Percentiles rank a stretch among this genome's conserved stretches.
Conservation (phyloP, 2,329 filamentous ascomycete genomes). For the Neofusicoccum sp. region DNA sequence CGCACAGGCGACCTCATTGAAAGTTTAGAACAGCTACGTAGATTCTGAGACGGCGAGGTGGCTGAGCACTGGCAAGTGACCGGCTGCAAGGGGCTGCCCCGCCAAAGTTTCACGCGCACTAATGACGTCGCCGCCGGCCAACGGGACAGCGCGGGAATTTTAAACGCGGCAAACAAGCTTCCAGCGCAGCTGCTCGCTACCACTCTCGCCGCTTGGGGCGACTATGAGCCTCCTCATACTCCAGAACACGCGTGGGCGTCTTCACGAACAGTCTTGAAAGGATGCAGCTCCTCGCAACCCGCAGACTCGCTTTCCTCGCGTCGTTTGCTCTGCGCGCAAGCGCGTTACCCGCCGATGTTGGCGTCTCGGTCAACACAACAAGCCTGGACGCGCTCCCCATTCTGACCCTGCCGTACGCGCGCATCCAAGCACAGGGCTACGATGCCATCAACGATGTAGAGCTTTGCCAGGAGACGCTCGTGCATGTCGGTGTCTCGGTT, state of each 20-base stretch:
- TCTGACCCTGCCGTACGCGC: slow-evolving; percentile 38
- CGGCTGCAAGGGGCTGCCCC: not conserved
- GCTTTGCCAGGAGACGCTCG: not conserved
- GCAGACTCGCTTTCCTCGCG: not conserved
- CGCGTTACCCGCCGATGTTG: not conserved
- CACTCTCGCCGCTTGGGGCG: too few species aligned
- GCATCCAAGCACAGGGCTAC: slow-evolving; percentile 35
- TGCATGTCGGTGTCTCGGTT: not conserved
- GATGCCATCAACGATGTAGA: slow-evolving; percentile 24
- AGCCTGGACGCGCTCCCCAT: slow-evolving; percentile 29
- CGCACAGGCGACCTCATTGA: too few species aligned
- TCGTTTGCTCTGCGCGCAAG: not conserved
- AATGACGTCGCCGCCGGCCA: not conserved
- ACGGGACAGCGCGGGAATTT: not conserved
- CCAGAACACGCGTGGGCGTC: too few species aligned
- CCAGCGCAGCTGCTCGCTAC: not conserved
- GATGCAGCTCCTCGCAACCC: not conserved
- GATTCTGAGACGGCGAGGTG: not conserved
- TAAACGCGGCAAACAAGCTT: not conserved
- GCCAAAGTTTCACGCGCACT: not conserved
- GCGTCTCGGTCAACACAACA: not conserved
- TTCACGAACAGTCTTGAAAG: too few species aligned
- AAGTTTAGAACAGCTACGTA: not conserved
- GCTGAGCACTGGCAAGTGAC: not conserved
- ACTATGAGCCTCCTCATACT: too few species aligned